These are phyloP conservation scores for Corylus avellana DNA, from an alignment of 306 rosid species.

Conservation along the genomic window DNA sequence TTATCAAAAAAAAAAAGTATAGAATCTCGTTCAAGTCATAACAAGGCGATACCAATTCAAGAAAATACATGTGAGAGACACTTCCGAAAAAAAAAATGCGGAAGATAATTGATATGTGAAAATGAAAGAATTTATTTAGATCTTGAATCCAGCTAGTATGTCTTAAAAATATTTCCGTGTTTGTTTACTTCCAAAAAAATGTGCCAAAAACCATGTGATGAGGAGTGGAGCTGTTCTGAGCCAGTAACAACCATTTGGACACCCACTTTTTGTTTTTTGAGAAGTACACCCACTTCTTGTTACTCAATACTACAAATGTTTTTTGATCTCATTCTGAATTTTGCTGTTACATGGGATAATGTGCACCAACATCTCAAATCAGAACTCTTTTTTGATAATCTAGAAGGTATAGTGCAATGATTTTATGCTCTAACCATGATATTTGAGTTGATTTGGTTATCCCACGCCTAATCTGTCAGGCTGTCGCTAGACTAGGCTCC, in stretches of 20 bases:
- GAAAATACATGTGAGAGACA: not conserved
- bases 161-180: not conserved
- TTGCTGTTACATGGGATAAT: not conserved
- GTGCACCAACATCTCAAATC: not conserved
- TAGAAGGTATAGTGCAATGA: not conserved
- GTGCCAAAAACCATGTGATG: not conserved
- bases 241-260: not conserved
- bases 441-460: not conserved
- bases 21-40: not conserved
- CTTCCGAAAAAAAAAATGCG: not conserved
- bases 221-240: not conserved
- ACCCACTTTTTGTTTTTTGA: not conserved
- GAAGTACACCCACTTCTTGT: not conserved
- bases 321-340: not conserved
- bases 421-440: not conserved
- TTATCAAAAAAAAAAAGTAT: no score
- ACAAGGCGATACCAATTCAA: not conserved
- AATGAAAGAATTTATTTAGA: not conserved
- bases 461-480: not conserved
- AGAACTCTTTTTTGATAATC: not conserved
- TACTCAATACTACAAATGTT: not conserved
- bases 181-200: not conserved
- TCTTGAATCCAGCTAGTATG: not conserved
- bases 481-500: not conserved
- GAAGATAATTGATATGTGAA: no score